phyloP scores from a whole-genome alignment of 1,284 basidiomycete genomes.

The Sporisorium scitamineum region DNA sequence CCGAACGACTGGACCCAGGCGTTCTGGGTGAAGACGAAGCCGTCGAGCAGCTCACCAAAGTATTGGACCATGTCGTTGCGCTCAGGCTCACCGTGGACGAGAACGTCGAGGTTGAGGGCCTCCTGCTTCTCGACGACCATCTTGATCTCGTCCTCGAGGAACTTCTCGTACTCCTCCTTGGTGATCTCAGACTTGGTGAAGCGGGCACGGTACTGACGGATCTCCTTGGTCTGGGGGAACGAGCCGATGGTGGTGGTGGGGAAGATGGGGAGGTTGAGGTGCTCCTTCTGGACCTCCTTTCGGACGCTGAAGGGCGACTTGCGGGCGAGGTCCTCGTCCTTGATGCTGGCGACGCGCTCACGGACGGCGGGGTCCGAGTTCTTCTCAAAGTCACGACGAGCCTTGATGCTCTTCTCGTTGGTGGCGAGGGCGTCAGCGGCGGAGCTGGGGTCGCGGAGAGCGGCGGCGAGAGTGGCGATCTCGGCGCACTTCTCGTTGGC shows the following conservation, averaged over 20 bases:
- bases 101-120: slow-evolving; percentile 92
- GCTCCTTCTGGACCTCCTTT: slow-evolving; percentile 88
- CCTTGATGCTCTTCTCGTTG: slow-evolving; percentile 91
- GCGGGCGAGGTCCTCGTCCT: slow-evolving; percentile 86
- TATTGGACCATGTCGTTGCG: slow-evolving; percentile 99
- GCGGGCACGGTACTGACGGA: slow-evolving; percentile 71
- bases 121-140: slow-evolving; percentile 95
- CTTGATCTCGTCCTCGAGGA: slow-evolving; percentile 99
- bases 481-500: slow-evolving; percentile 96
- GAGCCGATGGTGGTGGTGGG: slow-evolving; percentile 99
- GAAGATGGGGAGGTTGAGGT: slow-evolving; percentile 93
- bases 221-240: slow-evolving; percentile 97
- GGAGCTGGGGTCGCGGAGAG: slow-evolving; percentile 57
- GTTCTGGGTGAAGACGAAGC: slow-evolving; percentile 98
- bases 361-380: slow-evolving; percentile 95
- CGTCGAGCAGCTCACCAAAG: slow-evolving; percentile 96
- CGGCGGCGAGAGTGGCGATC: slow-evolving; percentile 83
- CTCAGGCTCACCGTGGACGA: slow-evolving; percentile 99
- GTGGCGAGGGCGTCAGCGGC: slow-evolving; percentile 57
- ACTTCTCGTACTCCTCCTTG: slow-evolving; percentile 90
- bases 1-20: slow-evolving; percentile 98
- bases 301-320: slow-evolving; percentile 90
- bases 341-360: slow-evolving; percentile 93
- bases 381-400: slow-evolving; percentile 94
- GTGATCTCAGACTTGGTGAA: slow-evolving; percentile 91